Base-by-base conservation (phyloP, 2,329 filamentous ascomycete species). In the Fusarium dlaminii region DNA sequence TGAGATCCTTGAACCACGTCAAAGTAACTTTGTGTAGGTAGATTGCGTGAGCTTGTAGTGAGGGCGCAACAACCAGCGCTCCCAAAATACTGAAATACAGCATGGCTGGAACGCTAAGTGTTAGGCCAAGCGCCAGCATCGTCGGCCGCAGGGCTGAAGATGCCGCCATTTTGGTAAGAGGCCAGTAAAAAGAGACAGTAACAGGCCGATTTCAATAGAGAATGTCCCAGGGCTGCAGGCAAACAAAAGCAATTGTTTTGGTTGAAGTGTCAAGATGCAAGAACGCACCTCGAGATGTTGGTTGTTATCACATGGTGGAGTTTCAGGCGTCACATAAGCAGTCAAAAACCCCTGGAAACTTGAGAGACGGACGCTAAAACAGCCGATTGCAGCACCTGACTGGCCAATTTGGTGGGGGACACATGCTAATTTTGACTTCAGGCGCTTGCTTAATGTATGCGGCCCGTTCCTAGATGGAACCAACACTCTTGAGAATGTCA, bases 1-100 rank as follows among this genome's bases (percentile, higher is more conserved):
- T 87, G 42, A 92, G 81, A 79, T 94, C 70, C 46, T 75, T 75
- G 45, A 68, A 69, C 86, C 87, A 88, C 32, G 87, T 89, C 75
- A 88, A 82, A 12, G 84, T 84, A 20, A 88, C 79, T 15, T 82
- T 81, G 73, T 90, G 85, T 1, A 90, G 82, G 68, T 89, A 90
- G 29, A 89, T 75, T 83, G 32, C 63, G 27, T 77, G 70, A 17
- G 63, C 48, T 40, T 78, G 64, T 12, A 78, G 43, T 20, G 71
- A 78, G 9, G 76, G 75, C 2, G 58, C 66, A 36, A 40, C 54
- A 34, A 74, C 57, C 18, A 78, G 56, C 15, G 58, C 48, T 18
- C 64, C 67, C 11, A 74, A 46, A 13, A 75, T 49, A 55, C 66
- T 46, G 32, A 72, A 73, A 62, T 75, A 75, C 13, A 76, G 60